Evolutionary conservation across 768 basidiomycete genomes (phyloP).

Genomic region (Dioszegia aurantiaca): DNA sequence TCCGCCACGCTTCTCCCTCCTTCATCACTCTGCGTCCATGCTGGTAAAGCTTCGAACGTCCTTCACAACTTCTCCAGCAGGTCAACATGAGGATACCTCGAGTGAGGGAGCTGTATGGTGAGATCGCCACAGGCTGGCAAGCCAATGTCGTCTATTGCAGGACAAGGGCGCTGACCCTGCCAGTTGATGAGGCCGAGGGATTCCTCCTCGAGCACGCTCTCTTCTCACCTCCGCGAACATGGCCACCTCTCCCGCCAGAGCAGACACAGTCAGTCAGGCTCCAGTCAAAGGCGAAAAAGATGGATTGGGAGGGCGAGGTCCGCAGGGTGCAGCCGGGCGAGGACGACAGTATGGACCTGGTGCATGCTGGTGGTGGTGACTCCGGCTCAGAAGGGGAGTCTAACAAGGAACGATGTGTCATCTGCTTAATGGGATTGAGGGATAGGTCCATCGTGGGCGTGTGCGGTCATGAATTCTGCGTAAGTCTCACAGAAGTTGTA

Average conservation of each 20-base stretch:
- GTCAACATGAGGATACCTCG: neutral
- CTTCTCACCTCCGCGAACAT: constrained; percentile 41
- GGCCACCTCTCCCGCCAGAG: constrained; percentile 36
- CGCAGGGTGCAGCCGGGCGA: constrained; percentile 21
- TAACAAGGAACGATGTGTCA: constrained; percentile 66
- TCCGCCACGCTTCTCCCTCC: no score
- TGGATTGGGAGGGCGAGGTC: constrained; percentile 45
- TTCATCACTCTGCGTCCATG: no score
- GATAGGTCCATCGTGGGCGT: constrained; percentile 78
- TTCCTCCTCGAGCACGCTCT: constrained; percentile 45
- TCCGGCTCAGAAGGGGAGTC: constrained; percentile 55
- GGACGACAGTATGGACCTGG: constrained; percentile 21
- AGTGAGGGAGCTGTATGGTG: neutral
- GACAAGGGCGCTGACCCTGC: neutral
- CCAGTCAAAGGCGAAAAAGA: constrained; percentile 29
- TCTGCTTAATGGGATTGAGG: constrained; percentile 73
- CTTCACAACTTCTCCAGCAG: no score
- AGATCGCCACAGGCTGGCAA: no score
- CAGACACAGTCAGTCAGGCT: constrained; percentile 1
- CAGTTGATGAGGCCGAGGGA: constrained; percentile 47
- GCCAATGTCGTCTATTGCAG: neutral
- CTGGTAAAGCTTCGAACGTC: no score
- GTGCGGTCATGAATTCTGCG: constrained; percentile 88
- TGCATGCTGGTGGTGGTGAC: constrained; percentile 1
- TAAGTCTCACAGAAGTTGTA: constrained; percentile 26